Evolutionary conservation across 2,329 filamentous ascomycete genomes (phyloP), one percentile per base, ranked within the genome.

Genomic region (Fusarium sororula): DNA sequence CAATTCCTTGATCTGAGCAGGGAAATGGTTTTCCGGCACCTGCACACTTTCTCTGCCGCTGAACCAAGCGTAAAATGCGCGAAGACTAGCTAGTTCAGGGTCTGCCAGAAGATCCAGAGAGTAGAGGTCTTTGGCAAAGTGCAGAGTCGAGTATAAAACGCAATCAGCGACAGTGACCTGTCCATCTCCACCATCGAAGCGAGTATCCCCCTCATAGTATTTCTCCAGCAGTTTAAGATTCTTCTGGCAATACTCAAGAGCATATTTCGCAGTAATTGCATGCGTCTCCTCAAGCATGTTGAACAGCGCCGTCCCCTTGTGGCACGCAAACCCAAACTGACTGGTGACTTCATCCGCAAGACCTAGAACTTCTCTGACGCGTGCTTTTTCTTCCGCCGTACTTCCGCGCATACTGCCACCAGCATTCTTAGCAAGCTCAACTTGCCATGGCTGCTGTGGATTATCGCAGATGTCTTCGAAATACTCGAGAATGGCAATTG

Each of bases 111-210:
- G 37, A 6, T 75, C 45, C 11, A 70, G 2, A 1, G 14, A 5
- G 32, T 76, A 76, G 2, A 76, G 30, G 8, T 65, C 74, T 28
- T 74, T 70, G 13, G 74, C 56, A 41, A 76, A 75, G 8, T 75
- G 62, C 0, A 75, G 15, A 9, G 63, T 55, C 0, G 74, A 72
- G 28, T 73, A 76, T 17, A 76, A 18, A 1, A 76, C 62, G 4
- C 74, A 76, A 22, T 76, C 74, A 4, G 74, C 74, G 5, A 76
- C 47, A 6, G 39, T 66, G 7, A 20, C 39, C 2, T 42, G 22
- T 11, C 26, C 37, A 12, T 44, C 35, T 7, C 11, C 10, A 1
- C 17, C 17, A 6, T 28, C 1, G 3, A 61, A 20, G 0, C 61
- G 64, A 3, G 13, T 1, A 24, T 76, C 65, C 1, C n/a, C 41